Percentiles rank a stretch among this genome's conserved stretches.
Conservation (phyloP, 345 rosid species). For the Bruguiera parviflora region DNA sequence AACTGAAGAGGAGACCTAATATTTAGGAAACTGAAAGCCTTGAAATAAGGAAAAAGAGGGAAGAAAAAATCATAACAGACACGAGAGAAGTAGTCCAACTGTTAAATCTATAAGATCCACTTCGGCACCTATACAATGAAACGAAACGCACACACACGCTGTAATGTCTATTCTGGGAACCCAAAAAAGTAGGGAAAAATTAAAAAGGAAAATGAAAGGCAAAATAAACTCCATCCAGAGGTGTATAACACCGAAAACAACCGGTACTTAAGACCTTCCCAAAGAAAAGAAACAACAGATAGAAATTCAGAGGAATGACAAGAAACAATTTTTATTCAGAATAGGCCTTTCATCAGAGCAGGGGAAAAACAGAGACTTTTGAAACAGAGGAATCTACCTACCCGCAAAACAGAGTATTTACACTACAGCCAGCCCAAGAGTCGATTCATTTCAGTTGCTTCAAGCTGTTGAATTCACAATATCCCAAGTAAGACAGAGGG, state of each 20-base stretch:
- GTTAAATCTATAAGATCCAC: neutral
- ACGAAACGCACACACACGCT: neutral
- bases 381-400: too few species aligned
- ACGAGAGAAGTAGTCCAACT: constrained; percentile 11
- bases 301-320: too few species aligned
- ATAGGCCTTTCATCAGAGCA: too few species aligned
- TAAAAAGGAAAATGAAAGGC: too few species aligned
- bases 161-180: neutral
- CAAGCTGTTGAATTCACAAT: too few species aligned
- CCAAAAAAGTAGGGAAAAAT: neutral
- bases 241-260: neutral
- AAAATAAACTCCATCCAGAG: constrained; percentile 4
- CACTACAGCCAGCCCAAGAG: too few species aligned
- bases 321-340: neutral
- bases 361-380: too few species aligned
- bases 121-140: neutral
- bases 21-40: constrained; percentile 37
- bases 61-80: constrained; percentile 12
- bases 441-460: too few species aligned
- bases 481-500: too few species aligned
- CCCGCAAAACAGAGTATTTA: too few species aligned
- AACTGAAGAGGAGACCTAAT: constrained; percentile 14
- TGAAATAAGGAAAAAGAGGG: constrained; percentile 23
- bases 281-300: neutral
- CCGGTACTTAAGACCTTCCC: neutral